Evolutionary conservation across 192 early-diverging fungal genomes (phyloP).

Genomic region (Phlyctochytrium arcticum): DNA sequence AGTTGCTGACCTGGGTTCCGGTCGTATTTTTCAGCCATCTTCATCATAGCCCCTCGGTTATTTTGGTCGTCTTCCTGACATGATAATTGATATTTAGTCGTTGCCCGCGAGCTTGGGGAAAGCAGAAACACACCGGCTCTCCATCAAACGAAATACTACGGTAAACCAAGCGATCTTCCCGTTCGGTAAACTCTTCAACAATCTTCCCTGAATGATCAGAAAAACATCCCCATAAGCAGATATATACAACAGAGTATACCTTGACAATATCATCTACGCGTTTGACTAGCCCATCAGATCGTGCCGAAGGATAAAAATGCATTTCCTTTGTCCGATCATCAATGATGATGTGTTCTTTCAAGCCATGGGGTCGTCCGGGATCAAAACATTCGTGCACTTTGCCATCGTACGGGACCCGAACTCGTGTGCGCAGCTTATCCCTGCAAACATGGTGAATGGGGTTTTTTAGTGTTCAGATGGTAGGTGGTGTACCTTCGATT

Average conservation of each 20-base stretch:
- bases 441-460: too few species aligned
- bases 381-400: conserved; percentile 52
- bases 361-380: conserved; percentile 46
- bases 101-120: too few species aligned
- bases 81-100: too few species aligned
- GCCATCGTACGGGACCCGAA: conserved; percentile 36
- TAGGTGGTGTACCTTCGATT: conserved; percentile 48
- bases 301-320: conserved; percentile 49
- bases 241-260: conserved; percentile 11
- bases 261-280: conserved; percentile 45
- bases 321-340: conserved; percentile 49
- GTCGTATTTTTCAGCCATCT: conserved; percentile 60
- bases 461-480: too few species aligned
- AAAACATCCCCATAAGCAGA: not conserved
- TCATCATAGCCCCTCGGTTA: conserved; percentile 29
- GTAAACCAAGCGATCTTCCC: conserved; percentile 52
- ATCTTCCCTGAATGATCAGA: conserved; percentile 17
- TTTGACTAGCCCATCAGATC: conserved; percentile 51
- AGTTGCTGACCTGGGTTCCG: conserved; percentile 24
- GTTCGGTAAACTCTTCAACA: conserved; percentile 46
- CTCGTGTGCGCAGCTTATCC: conserved; percentile 50
- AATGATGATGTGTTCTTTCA: conserved; percentile 53
- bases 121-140: conserved; percentile 6
- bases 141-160: conserved; percentile 50
- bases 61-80: conserved; percentile 10